phyloP scores from a whole-genome alignment of 768 basidiomycete species.

The Floccularia luteovirens region DNA sequence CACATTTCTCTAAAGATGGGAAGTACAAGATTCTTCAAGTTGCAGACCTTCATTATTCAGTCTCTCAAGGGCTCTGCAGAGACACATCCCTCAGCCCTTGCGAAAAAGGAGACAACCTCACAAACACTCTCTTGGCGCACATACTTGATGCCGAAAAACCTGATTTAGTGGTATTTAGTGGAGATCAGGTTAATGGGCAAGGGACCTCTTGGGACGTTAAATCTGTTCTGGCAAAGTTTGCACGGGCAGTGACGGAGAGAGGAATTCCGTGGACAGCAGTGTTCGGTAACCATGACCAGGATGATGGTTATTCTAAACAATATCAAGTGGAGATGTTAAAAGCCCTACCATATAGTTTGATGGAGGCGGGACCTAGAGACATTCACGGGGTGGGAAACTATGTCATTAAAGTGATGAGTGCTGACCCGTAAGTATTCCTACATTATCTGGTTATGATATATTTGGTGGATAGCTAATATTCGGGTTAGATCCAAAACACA shows the following conservation, averaged over 20 bases:
- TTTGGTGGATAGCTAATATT: neutral
- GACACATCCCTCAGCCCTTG: conserved; percentile 60
- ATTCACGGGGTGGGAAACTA: conserved; percentile 93
- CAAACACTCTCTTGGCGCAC: conserved; percentile 60
- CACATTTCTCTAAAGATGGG: conserved; percentile 78
- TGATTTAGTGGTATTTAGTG: conserved; percentile 86
- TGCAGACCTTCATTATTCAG: conserved; percentile 91
- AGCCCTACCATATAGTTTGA: conserved; percentile 78
- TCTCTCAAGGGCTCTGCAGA: conserved; percentile 67
- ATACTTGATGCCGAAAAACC: conserved; percentile 79
- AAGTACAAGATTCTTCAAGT: conserved; percentile 87
- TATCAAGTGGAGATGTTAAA: conserved; percentile 69
- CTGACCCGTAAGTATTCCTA: conserved; percentile 71
- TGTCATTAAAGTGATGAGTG: conserved; percentile 74
- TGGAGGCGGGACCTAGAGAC: conserved; percentile 72
- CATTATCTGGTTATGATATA: neutral
- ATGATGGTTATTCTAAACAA: conserved; percentile 53
- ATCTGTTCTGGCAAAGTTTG: conserved; percentile 86
- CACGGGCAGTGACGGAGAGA: conserved; percentile 64
- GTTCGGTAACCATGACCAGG: conserved; percentile 93
- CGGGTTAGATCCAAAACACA: conserved; percentile 70
- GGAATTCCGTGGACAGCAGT: conserved; percentile 86
- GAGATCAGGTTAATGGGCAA: conserved; percentile 93
- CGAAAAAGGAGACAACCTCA: conserved; percentile 68
- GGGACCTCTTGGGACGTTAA: conserved; percentile 84